Percentiles rank a stretch among this genome's conserved stretches.
Evolutionary conservation across 1,284 basidiomycete species (phyloP).

Genomic region (Grifola frondosa): DNA sequence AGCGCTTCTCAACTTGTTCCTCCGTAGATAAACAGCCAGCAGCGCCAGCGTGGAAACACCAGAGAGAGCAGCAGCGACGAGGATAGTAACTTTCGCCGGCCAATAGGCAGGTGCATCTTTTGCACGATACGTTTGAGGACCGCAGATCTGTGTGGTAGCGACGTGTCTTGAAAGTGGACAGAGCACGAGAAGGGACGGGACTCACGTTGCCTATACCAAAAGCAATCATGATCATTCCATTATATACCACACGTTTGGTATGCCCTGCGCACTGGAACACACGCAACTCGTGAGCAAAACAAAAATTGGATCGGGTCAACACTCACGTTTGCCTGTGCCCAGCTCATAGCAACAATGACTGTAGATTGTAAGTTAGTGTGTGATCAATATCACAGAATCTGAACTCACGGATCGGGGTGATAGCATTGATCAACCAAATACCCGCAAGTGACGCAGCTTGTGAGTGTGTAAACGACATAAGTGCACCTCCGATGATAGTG

Average conservation of each 20-base stretch:
- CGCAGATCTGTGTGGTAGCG: constrained; percentile 2
- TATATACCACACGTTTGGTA: constrained; percentile 8
- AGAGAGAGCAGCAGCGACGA: constrained; percentile 3
- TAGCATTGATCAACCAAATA: constrained; percentile 8
- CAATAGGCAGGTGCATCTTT: constrained; percentile 7
- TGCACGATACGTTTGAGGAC: constrained; percentile 7
- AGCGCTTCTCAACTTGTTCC: constrained; percentile 3
- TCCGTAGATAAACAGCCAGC: constrained; percentile 3
- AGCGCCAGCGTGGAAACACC: constrained; percentile 3
- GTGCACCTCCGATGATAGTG: not conserved
- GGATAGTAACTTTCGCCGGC: constrained; percentile 4
- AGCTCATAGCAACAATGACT: constrained; percentile 8
- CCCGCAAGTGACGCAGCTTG: constrained; percentile 5
- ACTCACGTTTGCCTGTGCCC: constrained; percentile 10
- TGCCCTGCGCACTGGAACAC: constrained; percentile 6
- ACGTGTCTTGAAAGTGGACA: not conserved
- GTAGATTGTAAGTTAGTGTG: not conserved
- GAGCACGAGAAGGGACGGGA: not conserved
- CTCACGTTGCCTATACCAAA: constrained; percentile 8
- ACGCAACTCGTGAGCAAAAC: not conserved
- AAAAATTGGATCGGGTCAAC: not conserved
- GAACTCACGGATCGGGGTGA: constrained; percentile 8
- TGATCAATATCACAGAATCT: not conserved
- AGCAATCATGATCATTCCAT: constrained; percentile 6
- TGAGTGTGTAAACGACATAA: constrained; percentile 3